A percentile compares a stretch with the other conserved stretches of the same genome.
Evolutionary conservation across 2,329 filamentous ascomycete genomes (phyloP).

Genomic region (Hypoxylon sp.): DNA sequence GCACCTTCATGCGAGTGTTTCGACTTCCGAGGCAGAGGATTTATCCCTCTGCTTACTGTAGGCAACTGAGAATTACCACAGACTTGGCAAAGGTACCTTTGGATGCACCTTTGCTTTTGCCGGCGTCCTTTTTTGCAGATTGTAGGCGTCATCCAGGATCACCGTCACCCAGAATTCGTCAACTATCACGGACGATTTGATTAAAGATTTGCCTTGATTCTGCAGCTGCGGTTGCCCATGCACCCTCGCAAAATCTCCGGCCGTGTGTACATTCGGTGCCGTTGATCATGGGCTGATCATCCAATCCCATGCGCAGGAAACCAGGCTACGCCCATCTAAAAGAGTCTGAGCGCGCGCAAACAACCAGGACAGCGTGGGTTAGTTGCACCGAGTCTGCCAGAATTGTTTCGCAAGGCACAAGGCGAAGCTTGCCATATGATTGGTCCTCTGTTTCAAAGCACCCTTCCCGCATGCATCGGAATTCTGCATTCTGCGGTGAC

Average conservation of each 20-base stretch:
- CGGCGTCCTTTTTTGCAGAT: neutral
- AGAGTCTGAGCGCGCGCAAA: conserved; percentile 29
- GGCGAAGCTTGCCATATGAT: conserved; percentile 14
- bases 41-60: conserved; percentile 18
- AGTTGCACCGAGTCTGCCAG: conserved; percentile 25
- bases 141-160: conserved; percentile 18
- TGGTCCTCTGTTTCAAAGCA: conserved; percentile 24
- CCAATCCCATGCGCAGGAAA: conserved; percentile 16
- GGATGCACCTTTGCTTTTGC: neutral
- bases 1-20: conserved; percentile 18
- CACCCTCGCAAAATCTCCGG: conserved; percentile 32
- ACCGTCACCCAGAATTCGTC: conserved; percentile 4
- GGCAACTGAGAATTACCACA: conserved; percentile 13
- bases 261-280: conserved; percentile 27
- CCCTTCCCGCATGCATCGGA: conserved; percentile 19
- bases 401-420: conserved; percentile 20
- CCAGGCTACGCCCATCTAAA: conserved; percentile 13
- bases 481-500: conserved; percentile 17
- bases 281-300: conserved; percentile 40
- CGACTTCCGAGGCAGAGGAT: conserved; percentile 14
- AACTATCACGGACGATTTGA: conserved; percentile 16
- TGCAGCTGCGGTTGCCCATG: conserved; percentile 16
- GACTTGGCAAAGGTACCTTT: conserved; percentile 12
- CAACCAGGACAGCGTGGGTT: conserved; percentile 9
- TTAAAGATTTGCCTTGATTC: conserved; percentile 5